phyloP scores from a whole-genome alignment of 139 green algal species.

The Eudorina sp. region DNA sequence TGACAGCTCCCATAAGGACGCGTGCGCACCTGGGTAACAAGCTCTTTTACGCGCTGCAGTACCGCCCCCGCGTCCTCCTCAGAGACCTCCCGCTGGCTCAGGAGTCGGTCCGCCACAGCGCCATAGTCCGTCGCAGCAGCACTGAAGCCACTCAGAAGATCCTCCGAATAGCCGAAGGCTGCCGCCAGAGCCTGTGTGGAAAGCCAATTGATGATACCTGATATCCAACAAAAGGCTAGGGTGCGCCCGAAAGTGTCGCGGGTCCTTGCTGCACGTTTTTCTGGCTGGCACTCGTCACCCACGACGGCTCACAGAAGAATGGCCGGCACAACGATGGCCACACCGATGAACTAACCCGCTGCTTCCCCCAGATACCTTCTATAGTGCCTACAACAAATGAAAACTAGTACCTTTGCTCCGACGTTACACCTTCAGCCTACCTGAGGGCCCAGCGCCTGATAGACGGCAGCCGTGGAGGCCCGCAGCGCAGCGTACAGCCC shows the following conservation, averaged over 20 bases:
- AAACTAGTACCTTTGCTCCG: no score
- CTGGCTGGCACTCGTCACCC: no score
- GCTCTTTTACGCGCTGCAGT: slow-evolving; percentile 43
- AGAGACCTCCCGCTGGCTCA: slow-evolving; percentile 10
- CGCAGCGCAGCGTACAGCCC: background rate
- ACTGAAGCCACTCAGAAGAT: slow-evolving; percentile 6
- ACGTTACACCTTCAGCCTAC: no score
- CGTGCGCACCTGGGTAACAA: slow-evolving; percentile 42
- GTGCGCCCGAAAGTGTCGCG: no score
- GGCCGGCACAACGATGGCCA: no score
- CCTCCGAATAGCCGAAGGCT: slow-evolving; percentile 49
- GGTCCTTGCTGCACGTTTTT: no score
- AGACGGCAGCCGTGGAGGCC: background rate
- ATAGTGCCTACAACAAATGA: no score
- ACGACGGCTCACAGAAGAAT: no score
- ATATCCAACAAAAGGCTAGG: no score
- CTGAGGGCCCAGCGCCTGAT: slow-evolving; percentile 25
- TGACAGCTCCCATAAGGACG: background rate
- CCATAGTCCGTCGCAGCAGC: slow-evolving; percentile 7
- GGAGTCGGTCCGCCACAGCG: slow-evolving; percentile 13
- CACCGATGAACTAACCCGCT: no score
- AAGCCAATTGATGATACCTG: no score
- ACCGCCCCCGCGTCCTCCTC: slow-evolving; percentile 48
- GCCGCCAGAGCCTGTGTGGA: slow-evolving; percentile 31
- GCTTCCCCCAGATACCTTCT: no score